Conservation (phyloP, 257 asterid genomes). For the Forsythia viridissima region DNA sequence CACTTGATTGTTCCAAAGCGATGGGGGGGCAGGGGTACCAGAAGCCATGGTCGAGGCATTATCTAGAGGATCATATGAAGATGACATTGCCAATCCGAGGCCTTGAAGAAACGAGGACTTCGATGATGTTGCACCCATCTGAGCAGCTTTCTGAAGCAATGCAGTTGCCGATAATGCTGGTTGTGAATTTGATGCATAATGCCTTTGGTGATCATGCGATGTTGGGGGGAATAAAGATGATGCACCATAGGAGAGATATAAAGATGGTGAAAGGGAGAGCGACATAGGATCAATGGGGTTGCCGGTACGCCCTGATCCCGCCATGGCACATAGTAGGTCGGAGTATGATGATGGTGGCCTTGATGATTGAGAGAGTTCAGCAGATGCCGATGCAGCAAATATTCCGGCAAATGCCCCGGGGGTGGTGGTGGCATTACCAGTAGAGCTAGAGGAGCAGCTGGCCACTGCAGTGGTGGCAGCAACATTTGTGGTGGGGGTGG, state of each 20-base stretch:
- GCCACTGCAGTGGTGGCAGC: not conserved
- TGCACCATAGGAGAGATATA: slow-evolving; percentile 39
- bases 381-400: slow-evolving; percentile 36
- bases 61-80: slow-evolving; percentile 32
- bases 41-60: slow-evolving; percentile 25
- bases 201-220: slow-evolving; percentile 36
- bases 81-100: slow-evolving; percentile 55
- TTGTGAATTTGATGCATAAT: slow-evolving; percentile 37
- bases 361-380: slow-evolving; percentile 34
- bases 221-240: slow-evolving; percentile 48
- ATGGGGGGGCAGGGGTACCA: slow-evolving; percentile 12
- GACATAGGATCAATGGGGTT: slow-evolving; percentile 56
- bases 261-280: slow-evolving; percentile 61
- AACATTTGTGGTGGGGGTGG: slow-evolving; percentile 8
- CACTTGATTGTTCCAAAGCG: slow-evolving; percentile 32
- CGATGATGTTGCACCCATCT: slow-evolving; percentile 71
- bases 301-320: slow-evolving; percentile 21
- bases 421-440: slow-evolving; percentile 17
- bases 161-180: slow-evolving; percentile 88
- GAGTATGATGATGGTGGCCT: slow-evolving; percentile 37
- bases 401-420: slow-evolving; percentile 21
- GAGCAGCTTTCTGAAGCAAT: slow-evolving; percentile 87
- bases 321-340: slow-evolving; percentile 37
- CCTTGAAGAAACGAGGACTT: slow-evolving; percentile 72
- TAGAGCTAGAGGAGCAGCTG: slow-evolving; percentile 32